phyloP scores from a whole-genome alignment of 306 rosid genomes.

The Medicago truncatula region DNA sequence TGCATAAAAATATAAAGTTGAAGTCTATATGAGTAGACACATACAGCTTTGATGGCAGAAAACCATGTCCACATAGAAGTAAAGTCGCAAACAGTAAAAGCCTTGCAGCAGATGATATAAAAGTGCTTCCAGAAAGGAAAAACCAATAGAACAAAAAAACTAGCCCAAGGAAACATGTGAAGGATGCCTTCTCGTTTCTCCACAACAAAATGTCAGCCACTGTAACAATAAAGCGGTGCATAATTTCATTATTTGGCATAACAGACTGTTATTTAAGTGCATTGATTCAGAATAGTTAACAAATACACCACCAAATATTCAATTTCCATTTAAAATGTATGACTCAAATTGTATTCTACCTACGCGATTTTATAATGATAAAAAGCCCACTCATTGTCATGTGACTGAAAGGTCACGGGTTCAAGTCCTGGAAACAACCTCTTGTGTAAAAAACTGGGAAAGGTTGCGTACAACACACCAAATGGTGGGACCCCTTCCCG shows the following conservation, averaged over 20 bases:
- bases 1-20: constrained; percentile 22
- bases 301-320: constrained; percentile 27
- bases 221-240: constrained; percentile 56
- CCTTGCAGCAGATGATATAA: constrained; percentile 61
- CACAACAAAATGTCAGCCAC: constrained; percentile 87
- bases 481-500: too few species aligned
- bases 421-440: too few species aligned
- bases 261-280: constrained; percentile 25
- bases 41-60: constrained; percentile 66
- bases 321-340: constrained; percentile 4
- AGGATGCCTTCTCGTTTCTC: constrained; percentile 87
- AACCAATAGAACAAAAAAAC: constrained; percentile 76
- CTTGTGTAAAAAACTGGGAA: too few species aligned
- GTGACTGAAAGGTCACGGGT: too few species aligned
- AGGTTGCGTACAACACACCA: too few species aligned
- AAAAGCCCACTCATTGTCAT: constrained; percentile 14
- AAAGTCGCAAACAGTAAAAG: constrained; percentile 60
- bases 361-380: constrained; percentile 24
- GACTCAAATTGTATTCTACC: constrained; percentile 28
- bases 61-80: constrained; percentile 63
- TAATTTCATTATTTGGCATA: constrained; percentile 51
- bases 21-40: constrained; percentile 45
- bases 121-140: constrained; percentile 73
- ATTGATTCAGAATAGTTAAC: constrained; percentile 26
- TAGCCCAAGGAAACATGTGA: constrained; percentile 62